Base-by-base conservation (phyloP, 163 green algal genomes). In the Coccomyxa subellipsoidea region DNA sequence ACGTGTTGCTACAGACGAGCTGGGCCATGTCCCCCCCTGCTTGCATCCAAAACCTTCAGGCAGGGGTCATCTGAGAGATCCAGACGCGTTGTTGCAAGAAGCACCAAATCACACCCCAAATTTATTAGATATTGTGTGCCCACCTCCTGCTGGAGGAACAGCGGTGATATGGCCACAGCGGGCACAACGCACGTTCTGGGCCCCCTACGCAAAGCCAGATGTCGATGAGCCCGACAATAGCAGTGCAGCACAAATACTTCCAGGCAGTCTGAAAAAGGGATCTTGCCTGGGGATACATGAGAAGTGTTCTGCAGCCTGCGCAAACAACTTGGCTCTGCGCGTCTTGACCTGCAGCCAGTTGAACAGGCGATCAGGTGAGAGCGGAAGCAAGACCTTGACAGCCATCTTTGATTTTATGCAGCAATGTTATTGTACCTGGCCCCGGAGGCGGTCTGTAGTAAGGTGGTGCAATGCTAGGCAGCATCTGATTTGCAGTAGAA, bases 111-210 rank as follows among this genome's bases (percentile, higher is more conserved):
- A n/a, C n/a, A n/a, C n/a, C n/a, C n/a, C n/a, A n/a, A n/a, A n/a
- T n/a, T n/a, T n/a, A n/a, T n/a, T n/a, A n/a, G n/a, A n/a, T n/a
- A n/a, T n/a, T n/a, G n/a, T n/a, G n/a, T n/a, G n/a, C 38, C 25
- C 81, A 81, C 90, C 89, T 75, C 88, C 86, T 69, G 85, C 80
- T 2, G 85, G 87, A 32, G 92, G 87, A 18, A 92, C 93, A 12
- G 89, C 54, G 0, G 94, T 98, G 15, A 98, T 92, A 79, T 94
- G 85, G 1, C 85, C 86, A 81, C 95, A 98, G 25, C 95, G 72
- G 18, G 95, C 90, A 81, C 95, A 98, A 0, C 94, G 86, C 25
- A 98, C 94, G 78, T 97, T 94, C 12, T 89, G 89, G 23, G 94
- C 93, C 15, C 93, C 93, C 86, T 96, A 89, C 80, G 84, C 38